Conservation (phyloP, 1,284 basidiomycete species). For the Ceratobasidium sp. region DNA sequence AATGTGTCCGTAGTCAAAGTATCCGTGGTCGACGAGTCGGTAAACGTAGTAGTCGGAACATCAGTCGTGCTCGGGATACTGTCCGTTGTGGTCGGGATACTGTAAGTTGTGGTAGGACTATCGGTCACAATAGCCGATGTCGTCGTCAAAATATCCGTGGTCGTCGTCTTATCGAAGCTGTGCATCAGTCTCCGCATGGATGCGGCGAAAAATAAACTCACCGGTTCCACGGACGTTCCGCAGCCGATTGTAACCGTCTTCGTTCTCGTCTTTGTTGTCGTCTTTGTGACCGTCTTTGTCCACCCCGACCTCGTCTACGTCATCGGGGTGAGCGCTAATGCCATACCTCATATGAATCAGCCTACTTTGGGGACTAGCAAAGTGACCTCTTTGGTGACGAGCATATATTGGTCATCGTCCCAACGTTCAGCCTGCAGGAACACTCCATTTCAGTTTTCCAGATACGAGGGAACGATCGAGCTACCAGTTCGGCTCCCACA, state of each 20-base stretch:
- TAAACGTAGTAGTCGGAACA: not conserved
- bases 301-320: not conserved
- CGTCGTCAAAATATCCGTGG: not conserved
- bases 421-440: not conserved
- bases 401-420: constrained; percentile 26
- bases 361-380: constrained; percentile 32
- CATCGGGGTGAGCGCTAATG: not conserved
- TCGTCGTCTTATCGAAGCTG: not conserved
- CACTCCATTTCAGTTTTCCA: not conserved
- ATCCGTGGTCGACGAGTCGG: not conserved
- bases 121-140: not conserved
- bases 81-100: not conserved
- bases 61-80: not conserved
- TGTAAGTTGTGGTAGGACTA: not conserved
- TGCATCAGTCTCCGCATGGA: not conserved
- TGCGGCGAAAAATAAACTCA: not conserved
- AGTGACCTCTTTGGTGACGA: constrained; percentile 15
- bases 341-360: no score
- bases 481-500: not conserved
- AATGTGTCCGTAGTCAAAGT: constrained; percentile 1
- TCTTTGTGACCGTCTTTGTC: constrained; percentile 32
- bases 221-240: constrained; percentile 5
- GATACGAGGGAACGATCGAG: not conserved
- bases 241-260: constrained; percentile 14
- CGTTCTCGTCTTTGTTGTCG: constrained; percentile 21